Percentiles rank a stretch among this genome's conserved stretches.
Evolutionary conservation across 306 rosid species (phyloP).

Genomic region (Albizia julibrissin): DNA sequence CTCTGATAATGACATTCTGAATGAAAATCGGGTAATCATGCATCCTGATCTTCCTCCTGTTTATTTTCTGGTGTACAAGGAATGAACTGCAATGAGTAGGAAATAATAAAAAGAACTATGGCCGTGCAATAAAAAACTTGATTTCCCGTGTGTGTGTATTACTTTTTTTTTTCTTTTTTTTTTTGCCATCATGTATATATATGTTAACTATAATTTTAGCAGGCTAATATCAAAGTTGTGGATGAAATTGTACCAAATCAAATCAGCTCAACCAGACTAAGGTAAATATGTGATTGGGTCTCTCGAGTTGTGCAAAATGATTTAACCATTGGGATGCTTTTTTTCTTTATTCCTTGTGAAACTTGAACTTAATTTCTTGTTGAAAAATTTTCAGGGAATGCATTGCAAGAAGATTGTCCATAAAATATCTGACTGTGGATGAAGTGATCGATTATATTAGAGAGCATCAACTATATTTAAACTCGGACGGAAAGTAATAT

Average conservation of each 20-base stretch:
- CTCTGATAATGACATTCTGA: conserved; percentile 43
- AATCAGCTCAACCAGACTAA: conserved; percentile 80
- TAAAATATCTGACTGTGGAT: conserved; percentile 76
- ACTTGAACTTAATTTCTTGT: neutral
- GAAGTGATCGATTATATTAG: conserved; percentile 73
- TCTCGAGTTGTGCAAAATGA: conserved; percentile 1
- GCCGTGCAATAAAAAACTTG: neutral
- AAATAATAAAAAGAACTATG: neutral
- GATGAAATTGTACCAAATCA: conserved; percentile 84
- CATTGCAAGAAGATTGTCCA: conserved; percentile 80
- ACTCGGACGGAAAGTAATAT: neutral
- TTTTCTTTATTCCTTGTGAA: neutral
- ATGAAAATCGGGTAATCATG: conserved; percentile 45
- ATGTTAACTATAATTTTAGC: conserved; percentile 16
- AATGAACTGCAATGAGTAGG: neutral
- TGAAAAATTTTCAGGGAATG: conserved; percentile 64
- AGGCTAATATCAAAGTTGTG: conserved; percentile 74
- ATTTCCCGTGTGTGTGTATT: neutral
- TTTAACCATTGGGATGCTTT: neutral
- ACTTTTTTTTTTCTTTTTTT: neutral
- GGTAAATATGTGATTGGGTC: conserved; percentile 44
- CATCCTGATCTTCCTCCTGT: neutral
- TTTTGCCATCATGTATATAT: neutral
- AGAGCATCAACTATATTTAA: conserved; percentile 23
- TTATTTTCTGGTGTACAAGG: neutral